Base-by-base conservation (phyloP, 78 protist genomes). In the Dictyostelium purpureum region DNA sequence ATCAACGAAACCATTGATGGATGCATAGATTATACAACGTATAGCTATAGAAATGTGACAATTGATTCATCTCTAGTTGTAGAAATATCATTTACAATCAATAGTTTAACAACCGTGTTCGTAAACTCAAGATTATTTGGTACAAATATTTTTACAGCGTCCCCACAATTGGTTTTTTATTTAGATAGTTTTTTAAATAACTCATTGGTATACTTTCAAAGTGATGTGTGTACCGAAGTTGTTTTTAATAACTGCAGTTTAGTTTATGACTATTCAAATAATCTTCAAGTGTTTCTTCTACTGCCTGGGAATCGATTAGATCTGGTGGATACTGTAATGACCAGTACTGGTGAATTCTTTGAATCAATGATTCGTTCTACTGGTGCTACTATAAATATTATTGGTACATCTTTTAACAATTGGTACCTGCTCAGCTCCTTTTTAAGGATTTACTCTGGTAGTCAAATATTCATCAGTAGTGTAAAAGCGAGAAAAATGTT, bases 301-400 rank as follows among this genome's bases (percentile, higher is more conserved):
- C 43, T 37, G 31, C 21, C 43, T 16, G 7, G 10, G 4, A 61
- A 61, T 61, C 1, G 4, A 33, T 61, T 61, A 31, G 2, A 21
- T 2, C 26, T 61, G 26, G 14, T 40, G 31, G 31, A 61, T 61
- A 24, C 70, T 31, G 6, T 26, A 14, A 61, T 61, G 70, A 24
- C 26, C 12, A 61, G 70, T 61, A 61, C 70, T 7, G 70, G 70
- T 61, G 70, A 61, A 61, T 61, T 31, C 70, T 61, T 61, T 61
- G 26, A 37, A 33, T 61, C 70, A 33, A 33, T 33, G 42, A 31
- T 61, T 4, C 26, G 14, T 33, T 26, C 26, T 61, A 33, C 2
- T 4, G 19, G 5, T 28, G 37, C 26, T 16, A 11, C 0, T 0
- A 40, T 61, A 16, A 6, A 61, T 3, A 16, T 61, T 5, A 33